Evolutionary conservation across 2,329 filamentous ascomycete genomes (phyloP).

Genomic region (Fusarium chuoi): DNA sequence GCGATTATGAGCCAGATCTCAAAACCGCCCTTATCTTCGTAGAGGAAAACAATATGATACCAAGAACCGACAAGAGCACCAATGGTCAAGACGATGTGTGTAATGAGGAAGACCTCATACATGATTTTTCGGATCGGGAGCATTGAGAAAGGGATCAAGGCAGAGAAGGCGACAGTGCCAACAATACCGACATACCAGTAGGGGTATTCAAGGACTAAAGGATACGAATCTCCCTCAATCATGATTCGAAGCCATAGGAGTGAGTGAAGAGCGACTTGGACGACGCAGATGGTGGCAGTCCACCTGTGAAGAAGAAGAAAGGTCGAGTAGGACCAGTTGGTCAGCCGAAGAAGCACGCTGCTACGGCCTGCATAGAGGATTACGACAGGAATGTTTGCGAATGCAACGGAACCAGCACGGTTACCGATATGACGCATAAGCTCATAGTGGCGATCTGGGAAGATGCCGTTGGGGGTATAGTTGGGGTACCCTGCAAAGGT

Average conservation of each 20-base stretch:
- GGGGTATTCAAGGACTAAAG: constrained; percentile 38
- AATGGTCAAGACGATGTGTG: constrained; percentile 55
- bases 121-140: constrained; percentile 50
- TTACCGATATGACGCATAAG: constrained; percentile 51
- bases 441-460: constrained; percentile 34
- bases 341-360: constrained; percentile 59
- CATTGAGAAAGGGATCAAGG: constrained; percentile 48
- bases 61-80: constrained; percentile 55
- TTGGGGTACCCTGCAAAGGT: constrained; percentile 44
- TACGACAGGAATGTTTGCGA: constrained; percentile 54
- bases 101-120: constrained; percentile 58
- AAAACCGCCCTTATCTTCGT: constrained; percentile 54
- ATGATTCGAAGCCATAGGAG: constrained; percentile 53
- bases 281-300: constrained; percentile 56
- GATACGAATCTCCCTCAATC: constrained; percentile 43
- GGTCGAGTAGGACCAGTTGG: constrained; percentile 61
- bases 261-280: constrained; percentile 60
- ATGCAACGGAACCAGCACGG: constrained; percentile 54
- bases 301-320: constrained; percentile 61
- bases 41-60: constrained; percentile 54
- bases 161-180: constrained; percentile 48
- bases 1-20: constrained; percentile 48
- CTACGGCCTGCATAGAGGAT: constrained; percentile 59
- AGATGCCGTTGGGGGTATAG: constrained; percentile 46
- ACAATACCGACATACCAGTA: constrained; percentile 59